phyloP scores from a whole-genome alignment of 1,284 basidiomycete genomes.

The Ceratobasidium sp. region DNA sequence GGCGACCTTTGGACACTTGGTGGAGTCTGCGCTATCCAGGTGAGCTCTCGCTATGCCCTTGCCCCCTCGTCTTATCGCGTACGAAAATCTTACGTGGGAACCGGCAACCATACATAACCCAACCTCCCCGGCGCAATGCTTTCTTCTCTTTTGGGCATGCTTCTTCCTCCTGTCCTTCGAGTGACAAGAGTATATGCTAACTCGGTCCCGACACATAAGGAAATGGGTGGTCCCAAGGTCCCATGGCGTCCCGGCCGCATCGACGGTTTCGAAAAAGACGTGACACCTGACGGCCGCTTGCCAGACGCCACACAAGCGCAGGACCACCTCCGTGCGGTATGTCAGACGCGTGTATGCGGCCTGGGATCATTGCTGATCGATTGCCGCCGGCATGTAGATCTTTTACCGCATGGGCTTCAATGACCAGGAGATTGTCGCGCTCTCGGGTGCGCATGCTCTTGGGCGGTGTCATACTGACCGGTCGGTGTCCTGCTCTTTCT shows the following conservation, averaged over 20 bases:
- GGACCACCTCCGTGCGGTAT: constrained; percentile 84
- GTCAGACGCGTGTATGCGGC: constrained; percentile 51
- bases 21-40: constrained; percentile 87
- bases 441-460: constrained; percentile 94
- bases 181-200: constrained; percentile 1
- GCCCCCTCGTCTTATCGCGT: background rate
- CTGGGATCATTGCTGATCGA: background rate
- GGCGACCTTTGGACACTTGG: constrained; percentile 95
- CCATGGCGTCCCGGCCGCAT: constrained; percentile 90
- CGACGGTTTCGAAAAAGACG: constrained; percentile 81
- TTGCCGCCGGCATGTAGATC: constrained; percentile 63
- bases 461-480: constrained; percentile 91
- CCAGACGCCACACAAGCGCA: constrained; percentile 89
- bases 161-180: background rate
- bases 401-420: constrained; percentile 84
- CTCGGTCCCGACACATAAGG: constrained; percentile 48
- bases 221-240: constrained; percentile 61
- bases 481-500: constrained; percentile 55
- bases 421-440: constrained; percentile 96
- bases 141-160: constrained; percentile 1
- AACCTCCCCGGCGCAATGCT: constrained; percentile 24
- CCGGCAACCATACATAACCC: background rate
- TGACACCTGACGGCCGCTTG: constrained; percentile 93
- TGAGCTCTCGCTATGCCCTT: constrained; percentile 42
- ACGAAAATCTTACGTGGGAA: background rate